These are phyloP conservation scores for Thalassiosira livingstoniorum DNA, from an alignment of 352 stramenopile genomes.

Conservation along the genomic window DNA sequence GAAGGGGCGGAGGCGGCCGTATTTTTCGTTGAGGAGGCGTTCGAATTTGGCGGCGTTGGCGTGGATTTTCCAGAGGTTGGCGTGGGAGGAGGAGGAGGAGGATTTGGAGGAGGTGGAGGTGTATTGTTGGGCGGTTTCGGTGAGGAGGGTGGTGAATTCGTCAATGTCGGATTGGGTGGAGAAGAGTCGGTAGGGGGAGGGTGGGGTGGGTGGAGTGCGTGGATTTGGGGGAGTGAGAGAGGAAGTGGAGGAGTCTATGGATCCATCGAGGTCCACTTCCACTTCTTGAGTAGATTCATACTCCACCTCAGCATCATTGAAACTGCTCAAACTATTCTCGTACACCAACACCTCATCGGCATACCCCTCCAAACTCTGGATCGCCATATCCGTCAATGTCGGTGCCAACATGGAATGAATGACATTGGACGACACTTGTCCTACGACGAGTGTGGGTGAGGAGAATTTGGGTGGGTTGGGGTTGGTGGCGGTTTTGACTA, in stretches of 20 bases:
- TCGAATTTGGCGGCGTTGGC: conserved; percentile 85
- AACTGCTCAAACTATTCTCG: not conserved
- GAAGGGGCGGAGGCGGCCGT: conserved; percentile 80
- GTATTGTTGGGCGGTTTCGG: too few species aligned
- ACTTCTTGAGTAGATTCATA: conserved; percentile 20
- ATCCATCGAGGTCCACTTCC: conserved; percentile 42
- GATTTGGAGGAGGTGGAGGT: too few species aligned
- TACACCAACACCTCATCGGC: conserved; percentile 55
- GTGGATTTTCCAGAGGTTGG: conserved; percentile 68
- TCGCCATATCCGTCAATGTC: conserved; percentile 55
- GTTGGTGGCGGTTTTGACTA: conserved; percentile 26
- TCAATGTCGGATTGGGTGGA: conserved; percentile 66
- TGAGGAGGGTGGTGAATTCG: conserved; percentile 68
- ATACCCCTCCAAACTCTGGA: conserved; percentile 67
- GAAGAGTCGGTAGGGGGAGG: conserved; percentile 59
- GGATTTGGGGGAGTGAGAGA: conserved; percentile 6
- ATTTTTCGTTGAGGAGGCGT: conserved; percentile 81
- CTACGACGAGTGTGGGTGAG: conserved; percentile 62
- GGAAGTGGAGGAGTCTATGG: conserved; percentile 24
- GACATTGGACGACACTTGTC: conserved; percentile 73
- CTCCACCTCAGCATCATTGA: conserved; percentile 25
- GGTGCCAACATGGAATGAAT: conserved; percentile 71
- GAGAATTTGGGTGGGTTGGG: conserved; percentile 66
- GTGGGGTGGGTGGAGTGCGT: conserved; percentile 9
- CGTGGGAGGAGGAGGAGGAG: conserved; percentile 64